Evolutionary conservation across 306 rosid species (phyloP), one percentile per base, ranked within the genome.

Genomic region (Acacia melanoxylon): DNA sequence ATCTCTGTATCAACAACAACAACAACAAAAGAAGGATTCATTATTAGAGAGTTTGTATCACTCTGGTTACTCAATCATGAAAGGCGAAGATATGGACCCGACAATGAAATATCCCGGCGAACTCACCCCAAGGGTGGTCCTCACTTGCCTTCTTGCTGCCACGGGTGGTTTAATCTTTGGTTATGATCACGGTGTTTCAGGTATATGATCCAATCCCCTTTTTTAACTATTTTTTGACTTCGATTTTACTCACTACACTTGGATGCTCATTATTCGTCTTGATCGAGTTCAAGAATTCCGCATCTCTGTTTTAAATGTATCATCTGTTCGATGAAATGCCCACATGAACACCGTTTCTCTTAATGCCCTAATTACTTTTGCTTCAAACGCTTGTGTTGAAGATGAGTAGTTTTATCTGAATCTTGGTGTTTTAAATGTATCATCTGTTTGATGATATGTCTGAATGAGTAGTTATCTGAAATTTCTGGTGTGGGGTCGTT

Each of bases 141-240:
- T 83, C 20, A 84, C 89, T 17, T 92, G 94, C 58, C 2, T 92
- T 15, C 69, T 89, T 41, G 98, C 97, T 2, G 96, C 94, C 1
- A 79, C 81, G 1, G 97, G 96, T 1, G 98, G 97, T 11, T 10
- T 94, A 48, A 94, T 94, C 35, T 94, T 92, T 58, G 98, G 97
- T 19, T 94, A 94, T 56, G 97, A 94, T 80, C 92, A 91, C 29
- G 97, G 98, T 7, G 86, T 92, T 78, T 94, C 98, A 63, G 97
- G 98, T 94, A 81, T 29, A 8, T 0, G 14, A 58, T 62, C 14
- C 44, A 35, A 4, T 10, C 25, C 31, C 15, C 12, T 20, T 10
- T 82, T 52, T 52, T 16, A 24, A 37, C 73, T 40, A 4, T 20
- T 19, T 19, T 19, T 20, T 1, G 16, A 68, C 29, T 24, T 51